These are phyloP conservation scores for Aspergillus persii DNA, from an alignment of 2,329 filamentous ascomycete genomes.

Conservation along the genomic window DNA sequence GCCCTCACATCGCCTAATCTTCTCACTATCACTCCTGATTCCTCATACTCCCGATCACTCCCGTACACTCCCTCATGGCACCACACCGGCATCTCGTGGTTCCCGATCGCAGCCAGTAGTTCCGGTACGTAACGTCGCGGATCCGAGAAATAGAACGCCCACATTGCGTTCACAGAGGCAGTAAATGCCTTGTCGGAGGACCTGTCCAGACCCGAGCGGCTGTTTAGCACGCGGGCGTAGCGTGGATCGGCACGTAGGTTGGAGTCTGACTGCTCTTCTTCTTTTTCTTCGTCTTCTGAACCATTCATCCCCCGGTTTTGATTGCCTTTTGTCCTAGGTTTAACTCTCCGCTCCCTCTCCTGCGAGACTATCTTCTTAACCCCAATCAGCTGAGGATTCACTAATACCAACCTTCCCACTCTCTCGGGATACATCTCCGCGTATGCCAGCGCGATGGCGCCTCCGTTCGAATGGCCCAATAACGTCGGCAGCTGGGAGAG, in stretches of 20 bases:
- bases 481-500: slow-evolving; percentile 19
- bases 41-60: slow-evolving; percentile 8
- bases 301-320: no score
- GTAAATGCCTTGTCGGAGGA: slow-evolving; percentile 20
- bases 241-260: not conserved
- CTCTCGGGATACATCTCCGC: slow-evolving; percentile 22
- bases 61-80: slow-evolving; percentile 11
- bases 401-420: slow-evolving; percentile 23
- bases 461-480: slow-evolving; percentile 28
- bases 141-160: slow-evolving; percentile 26
- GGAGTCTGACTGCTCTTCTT: no score
- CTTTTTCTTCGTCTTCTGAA: not conserved
- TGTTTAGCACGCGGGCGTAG: not conserved
- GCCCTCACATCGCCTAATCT: slow-evolving; percentile 21
- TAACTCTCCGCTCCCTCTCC: not conserved
- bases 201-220: not conserved
- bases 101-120: slow-evolving; percentile 16
- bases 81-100: slow-evolving; percentile 10
- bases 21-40: slow-evolving; percentile 18
- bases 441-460: slow-evolving; percentile 27
- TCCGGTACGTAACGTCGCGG: slow-evolving; percentile 13
- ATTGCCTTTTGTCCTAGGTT: not conserved
- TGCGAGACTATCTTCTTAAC: not conserved
- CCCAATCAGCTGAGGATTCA: slow-evolving; percentile 24
- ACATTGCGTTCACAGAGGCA: slow-evolving; percentile 11